Base-by-base conservation (phyloP, 345 rosid genomes). In the Gossypium turneri region DNA sequence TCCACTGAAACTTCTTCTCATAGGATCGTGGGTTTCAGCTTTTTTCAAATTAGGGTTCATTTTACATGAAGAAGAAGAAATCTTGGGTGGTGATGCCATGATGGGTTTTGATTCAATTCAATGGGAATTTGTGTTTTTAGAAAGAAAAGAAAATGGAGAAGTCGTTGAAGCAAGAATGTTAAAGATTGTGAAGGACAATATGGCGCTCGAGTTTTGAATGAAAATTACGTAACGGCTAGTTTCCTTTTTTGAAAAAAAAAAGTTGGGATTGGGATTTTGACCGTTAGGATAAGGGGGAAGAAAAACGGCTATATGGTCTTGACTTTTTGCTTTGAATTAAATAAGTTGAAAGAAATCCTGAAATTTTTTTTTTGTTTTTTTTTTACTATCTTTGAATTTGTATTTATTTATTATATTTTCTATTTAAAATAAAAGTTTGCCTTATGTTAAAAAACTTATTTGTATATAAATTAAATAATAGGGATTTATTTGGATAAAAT, bases 191-290 rank as follows among this genome's bases (percentile, higher is more conserved):
- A 80, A 59, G 56, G 75, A 16, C 56, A 20, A 55, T 48, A 62
- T 51, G 72, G 29, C 22, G 43, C 16, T 17, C 9, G 58, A 20
- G 9, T 53, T 53, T 1, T 6, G 22, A 8, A 53, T 53, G 58
- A n/a, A 53, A 53, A 15, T 62, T 24, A 73, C 12, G 81, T 85
- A 85, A 85, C 86, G 86, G 84, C 80, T 82, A 81, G 72, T 60
- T 65, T 38, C 2, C 41, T 20, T 57, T 47, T 38, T 81, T 5
- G 7, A 34, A 12, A 44, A 12, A 9, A 13, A 44, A 17, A 53
- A 15, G n/a, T 0, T 13, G 2, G 27, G 51, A 27, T 38, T 38
- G 48, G 43, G 53, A 29, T 73, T 80, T 82, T 65, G 69, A 64
- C 48, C 68, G 50, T 64, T 64, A 34, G 2, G 22, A 13, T 15